Evolutionary conservation across 768 basidiomycete species (phyloP), one percentile per base, ranked within the genome.

Genomic region (Russula griseocarnosa): DNA sequence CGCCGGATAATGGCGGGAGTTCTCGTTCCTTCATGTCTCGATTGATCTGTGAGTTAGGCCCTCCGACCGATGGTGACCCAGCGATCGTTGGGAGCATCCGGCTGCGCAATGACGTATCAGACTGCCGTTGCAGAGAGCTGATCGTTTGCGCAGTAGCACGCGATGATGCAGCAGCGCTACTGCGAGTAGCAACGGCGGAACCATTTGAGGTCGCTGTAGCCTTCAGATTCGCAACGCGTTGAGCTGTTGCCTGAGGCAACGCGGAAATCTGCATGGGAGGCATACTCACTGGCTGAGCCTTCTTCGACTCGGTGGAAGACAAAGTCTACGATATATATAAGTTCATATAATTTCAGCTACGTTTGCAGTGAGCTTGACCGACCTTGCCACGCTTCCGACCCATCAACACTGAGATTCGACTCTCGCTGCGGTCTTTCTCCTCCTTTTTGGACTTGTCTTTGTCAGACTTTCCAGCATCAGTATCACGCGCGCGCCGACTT

Each of bases 181-280:
- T 50, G 83, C 79, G 47, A 77, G 75, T 70, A 8, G 79, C 73
- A 5, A 78, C 71, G 16, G 80, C 71, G 0, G 82, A 76, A 40
- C 81, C 78, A 44, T 78, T 71, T 22, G 83, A 78, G 9, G 72
- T 74, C 26, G 82, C 75, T 18, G 78, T 74, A 22, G 83, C 78
- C 76, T 90, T 90, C 67, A 95, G 81, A 70, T 82, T 90, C 55
- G 92, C 93, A 61, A 96, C 86, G 30, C 94, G 86, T 71, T 90
- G 87, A 22, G 90, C 86, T 42, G 94, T 95, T 47, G 83, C 79
- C 46, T 87, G 83, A 46, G 92, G 89, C 65, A 95, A 77, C 18
- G 90, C 92, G 38, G 88, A 80, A 71, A 96, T 90, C 71, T 95
- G 93, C 84, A 96, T 88, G 24, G 94, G 94, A 16, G 94, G 94